Base-by-base conservation (phyloP, 2,329 filamentous ascomycete genomes). In the Neophaeococcomyces mojaviensis region DNA sequence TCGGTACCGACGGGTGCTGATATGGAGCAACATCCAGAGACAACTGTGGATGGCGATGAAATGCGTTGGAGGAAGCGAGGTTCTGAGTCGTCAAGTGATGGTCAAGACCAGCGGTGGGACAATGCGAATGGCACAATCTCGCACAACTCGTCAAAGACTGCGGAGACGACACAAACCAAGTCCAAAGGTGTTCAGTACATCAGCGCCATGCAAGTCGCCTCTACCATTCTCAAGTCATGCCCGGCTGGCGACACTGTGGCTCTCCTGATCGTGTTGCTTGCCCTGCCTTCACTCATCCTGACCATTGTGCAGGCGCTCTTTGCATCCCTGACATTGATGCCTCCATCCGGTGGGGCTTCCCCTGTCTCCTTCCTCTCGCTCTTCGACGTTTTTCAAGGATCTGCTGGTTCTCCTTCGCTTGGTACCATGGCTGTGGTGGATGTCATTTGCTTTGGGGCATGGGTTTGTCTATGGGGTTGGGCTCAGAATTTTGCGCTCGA, bases 231-330 rank as follows among this genome's bases (percentile, higher is more conserved):
- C 63, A 82, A 81, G 59, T 88, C 88, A 43, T 90, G 89, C 59
- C 90, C 90, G 44, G 81, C 95, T 61, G 86, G 88, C 69, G 90
- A 97, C 69, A 95, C 90, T 50, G 87, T 96, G 68, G 88, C 90
- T 63, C 95, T 97, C 60, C 81, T 97, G 64, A 95, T 96, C 68
- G 86, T 96, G 59, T 79, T 97, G 56, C 85, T 96, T 67, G 89
- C 94, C 63, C 80, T 96, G 8, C 89, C 90, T 24, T 87, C 89
- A 18, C 82, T 90, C 59, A 82, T 90, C 48, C 77, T 96, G 59
- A 90, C 88, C 53, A 75, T 88, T 64, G 87, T 95, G 59, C 94
- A 96, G 67, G 83, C 88, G 62, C 78, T 95, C 55, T 97, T 96
- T 68, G 88, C 90, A 56, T 83, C 88, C 54, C 77, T 96, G 62